Evolutionary conservation across 768 basidiomycete species (phyloP).

Genomic region (Pulveroboletus sp.): DNA sequence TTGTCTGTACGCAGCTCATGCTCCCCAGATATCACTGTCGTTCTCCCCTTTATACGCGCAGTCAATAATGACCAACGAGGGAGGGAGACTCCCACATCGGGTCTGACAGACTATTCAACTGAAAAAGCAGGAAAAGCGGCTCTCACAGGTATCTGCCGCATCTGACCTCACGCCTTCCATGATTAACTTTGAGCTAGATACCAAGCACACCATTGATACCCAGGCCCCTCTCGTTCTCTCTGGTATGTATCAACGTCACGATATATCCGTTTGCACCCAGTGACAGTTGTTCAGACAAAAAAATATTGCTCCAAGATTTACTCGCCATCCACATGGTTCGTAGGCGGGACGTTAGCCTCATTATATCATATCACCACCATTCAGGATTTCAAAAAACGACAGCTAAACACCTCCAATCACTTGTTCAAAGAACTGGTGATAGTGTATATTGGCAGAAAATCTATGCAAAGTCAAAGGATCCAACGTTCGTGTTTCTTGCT

Average conservation of each 20-base stretch:
- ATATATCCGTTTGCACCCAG: not conserved
- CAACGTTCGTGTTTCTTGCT: conserved; percentile 34
- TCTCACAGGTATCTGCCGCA: conserved; percentile 15
- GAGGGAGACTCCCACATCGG: conserved; percentile 12
- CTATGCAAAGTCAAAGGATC: conserved; percentile 29
- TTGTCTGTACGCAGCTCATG: not conserved
- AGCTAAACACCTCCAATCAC: conserved; percentile 24
- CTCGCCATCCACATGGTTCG: conserved; percentile 40
- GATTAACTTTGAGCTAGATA: conserved; percentile 13
- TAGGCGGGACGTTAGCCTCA: conserved; percentile 19
- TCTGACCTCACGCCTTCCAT: not conserved
- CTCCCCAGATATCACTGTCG: conserved; percentile 40
- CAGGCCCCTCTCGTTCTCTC: conserved; percentile 31
- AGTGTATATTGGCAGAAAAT: conserved; percentile 38
- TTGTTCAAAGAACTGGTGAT: conserved; percentile 32
- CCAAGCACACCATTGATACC: conserved; percentile 30
- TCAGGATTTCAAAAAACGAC: conserved; percentile 26
- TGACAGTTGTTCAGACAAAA: conserved; percentile 9
- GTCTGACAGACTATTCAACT: no score
- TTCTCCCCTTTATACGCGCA: conserved; percentile 39
- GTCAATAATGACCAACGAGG: conserved; percentile 31
- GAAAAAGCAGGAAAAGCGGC: not conserved
- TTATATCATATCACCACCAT: conserved; percentile 36
- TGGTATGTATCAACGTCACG: conserved; percentile 1
- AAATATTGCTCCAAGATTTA: conserved; percentile 33